These are phyloP conservation scores for Harringtonia lauricola DNA, from an alignment of 2,329 filamentous ascomycete genomes.

Conservation along the genomic window DNA sequence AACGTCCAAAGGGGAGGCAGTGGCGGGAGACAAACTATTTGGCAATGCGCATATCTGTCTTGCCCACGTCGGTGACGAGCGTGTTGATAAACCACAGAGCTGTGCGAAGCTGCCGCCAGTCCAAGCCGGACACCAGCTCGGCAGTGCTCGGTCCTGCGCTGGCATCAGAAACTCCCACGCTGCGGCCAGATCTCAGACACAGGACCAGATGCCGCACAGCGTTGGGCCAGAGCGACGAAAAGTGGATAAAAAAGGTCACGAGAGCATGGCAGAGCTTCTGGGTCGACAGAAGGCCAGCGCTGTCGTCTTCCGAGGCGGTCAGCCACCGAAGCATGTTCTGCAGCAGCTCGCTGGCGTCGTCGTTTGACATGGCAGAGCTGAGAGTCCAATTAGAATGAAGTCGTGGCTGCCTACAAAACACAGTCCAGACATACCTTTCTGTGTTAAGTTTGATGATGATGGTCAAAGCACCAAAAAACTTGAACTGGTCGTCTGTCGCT, in stretches of 20 bases:
- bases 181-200: conserved; percentile 39
- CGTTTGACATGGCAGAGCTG: conserved; percentile 40
- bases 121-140: conserved; percentile 33
- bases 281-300: conserved; percentile 48
- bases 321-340: conserved; percentile 53
- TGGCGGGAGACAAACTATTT: conserved; percentile 34
- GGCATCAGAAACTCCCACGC: conserved; percentile 35
- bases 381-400: neutral
- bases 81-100: conserved; percentile 54
- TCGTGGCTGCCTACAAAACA: too few species aligned
- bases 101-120: conserved; percentile 39
- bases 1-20: neutral
- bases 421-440: conserved; percentile 49
- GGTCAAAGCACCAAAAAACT: conserved; percentile 87
- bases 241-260: conserved; percentile 64
- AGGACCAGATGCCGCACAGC: conserved; percentile 54
- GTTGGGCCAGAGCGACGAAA: conserved; percentile 53
- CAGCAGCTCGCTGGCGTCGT: conserved; percentile 48
- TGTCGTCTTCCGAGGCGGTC: conserved; percentile 38
- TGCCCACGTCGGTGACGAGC: conserved; percentile 56
- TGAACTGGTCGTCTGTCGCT: conserved; percentile 60
- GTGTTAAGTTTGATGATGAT: conserved; percentile 91
- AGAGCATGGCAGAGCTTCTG: conserved; percentile 70
- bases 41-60: conserved; percentile 50
- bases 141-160: conserved; percentile 29